Percentiles rank a stretch among this genome's conserved stretches.
These are phyloP conservation scores for Geotrichum macrosporum DNA, from an alignment of 1,139 yeast genomes.

Conservation along the genomic window DNA sequence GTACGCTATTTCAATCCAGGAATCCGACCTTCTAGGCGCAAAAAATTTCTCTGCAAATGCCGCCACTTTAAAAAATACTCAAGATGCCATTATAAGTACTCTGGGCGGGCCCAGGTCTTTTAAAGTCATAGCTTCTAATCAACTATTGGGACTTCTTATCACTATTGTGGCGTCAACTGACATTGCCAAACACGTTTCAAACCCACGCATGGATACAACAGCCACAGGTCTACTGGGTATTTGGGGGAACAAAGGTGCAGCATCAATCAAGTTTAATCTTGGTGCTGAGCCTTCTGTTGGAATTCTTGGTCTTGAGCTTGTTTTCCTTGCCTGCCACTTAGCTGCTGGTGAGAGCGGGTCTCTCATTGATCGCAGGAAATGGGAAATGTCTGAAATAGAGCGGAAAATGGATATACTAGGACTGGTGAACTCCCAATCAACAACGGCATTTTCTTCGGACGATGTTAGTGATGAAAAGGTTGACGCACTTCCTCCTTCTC, in stretches of 20 bases:
- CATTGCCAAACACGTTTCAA: slow-evolving; percentile 39
- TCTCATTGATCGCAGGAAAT: slow-evolving; percentile 41
- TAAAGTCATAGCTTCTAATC: slow-evolving; percentile 41
- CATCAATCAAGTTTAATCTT: slow-evolving; percentile 38
- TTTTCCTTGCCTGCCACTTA: slow-evolving; percentile 60
- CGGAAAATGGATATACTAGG: slow-evolving; percentile 31
- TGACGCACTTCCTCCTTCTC: slow-evolving; percentile 15
- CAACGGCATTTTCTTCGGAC: slow-evolving; percentile 13
- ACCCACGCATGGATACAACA: slow-evolving; percentile 42
- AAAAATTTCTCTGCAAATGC: slow-evolving; percentile 45
- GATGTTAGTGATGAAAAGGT: slow-evolving; percentile 17
- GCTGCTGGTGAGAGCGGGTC: slow-evolving; percentile 63
- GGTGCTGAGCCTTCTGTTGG: slow-evolving; percentile 33
- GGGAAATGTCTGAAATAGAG: slow-evolving; percentile 44
- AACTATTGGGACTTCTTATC: slow-evolving; percentile 49
- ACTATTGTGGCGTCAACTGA: slow-evolving; percentile 39
- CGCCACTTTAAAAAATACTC: slow-evolving; percentile 42
- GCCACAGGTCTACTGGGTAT: slow-evolving; percentile 53
- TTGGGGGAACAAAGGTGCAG: slow-evolving; percentile 63
- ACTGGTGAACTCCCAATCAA: slow-evolving; percentile 23
- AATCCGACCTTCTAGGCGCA: slow-evolving; percentile 48
- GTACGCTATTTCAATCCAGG: slow-evolving; percentile 48
- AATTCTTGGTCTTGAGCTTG: slow-evolving; percentile 44
- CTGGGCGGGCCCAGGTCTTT: slow-evolving; percentile 31
- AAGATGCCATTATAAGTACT: slow-evolving; percentile 33